Percentiles rank a stretch among this genome's conserved stretches.
These are phyloP conservation scores for Bretschneidera sinensis DNA, from an alignment of 345 rosid species.

Conservation along the genomic window DNA sequence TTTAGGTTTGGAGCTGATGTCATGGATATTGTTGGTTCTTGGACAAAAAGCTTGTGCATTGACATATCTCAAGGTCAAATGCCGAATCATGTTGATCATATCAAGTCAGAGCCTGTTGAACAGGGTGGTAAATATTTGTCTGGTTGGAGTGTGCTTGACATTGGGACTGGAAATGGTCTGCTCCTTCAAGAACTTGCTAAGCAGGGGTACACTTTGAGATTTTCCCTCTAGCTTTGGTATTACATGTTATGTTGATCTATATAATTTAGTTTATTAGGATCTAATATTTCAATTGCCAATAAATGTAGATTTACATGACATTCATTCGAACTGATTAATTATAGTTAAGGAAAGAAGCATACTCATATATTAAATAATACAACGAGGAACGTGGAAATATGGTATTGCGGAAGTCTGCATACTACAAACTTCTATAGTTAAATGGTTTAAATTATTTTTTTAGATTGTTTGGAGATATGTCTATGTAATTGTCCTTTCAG, in stretches of 20 bases:
- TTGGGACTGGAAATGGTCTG: conserved; percentile 96
- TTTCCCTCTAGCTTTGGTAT: conserved; percentile 32
- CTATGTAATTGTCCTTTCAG: too few relatives aligned
- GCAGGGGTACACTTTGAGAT: conserved; percentile 65
- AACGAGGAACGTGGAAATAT: not conserved
- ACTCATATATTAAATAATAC: not conserved
- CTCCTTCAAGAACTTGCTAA: conserved; percentile 95
- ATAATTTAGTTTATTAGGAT: not conserved
- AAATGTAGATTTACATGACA: too few relatives aligned
- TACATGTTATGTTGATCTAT: conserved; percentile 7
- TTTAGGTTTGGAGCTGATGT: conserved; percentile 92
- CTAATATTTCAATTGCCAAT: too few relatives aligned
- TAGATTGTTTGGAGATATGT: too few relatives aligned
- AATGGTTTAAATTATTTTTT: too few relatives aligned
- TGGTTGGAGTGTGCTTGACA: conserved; percentile 87
- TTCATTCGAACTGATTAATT: too few relatives aligned
- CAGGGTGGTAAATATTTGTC: conserved; percentile 55
- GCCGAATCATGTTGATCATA: conserved; percentile 38
- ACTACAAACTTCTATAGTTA: too few relatives aligned
- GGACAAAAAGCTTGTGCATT: conserved; percentile 80
- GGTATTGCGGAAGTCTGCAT: not conserved
- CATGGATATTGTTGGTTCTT: conserved; percentile 81
- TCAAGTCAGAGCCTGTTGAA: conserved; percentile 41
- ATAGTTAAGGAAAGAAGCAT: too few relatives aligned
- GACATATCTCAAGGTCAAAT: conserved; percentile 47